A percentile compares a stretch with the other conserved stretches of the same genome.
Evolutionary conservation across 225 moss, liverwort and hornwort species (phyloP).

Genomic region (Thuidium tamariscinum): DNA sequence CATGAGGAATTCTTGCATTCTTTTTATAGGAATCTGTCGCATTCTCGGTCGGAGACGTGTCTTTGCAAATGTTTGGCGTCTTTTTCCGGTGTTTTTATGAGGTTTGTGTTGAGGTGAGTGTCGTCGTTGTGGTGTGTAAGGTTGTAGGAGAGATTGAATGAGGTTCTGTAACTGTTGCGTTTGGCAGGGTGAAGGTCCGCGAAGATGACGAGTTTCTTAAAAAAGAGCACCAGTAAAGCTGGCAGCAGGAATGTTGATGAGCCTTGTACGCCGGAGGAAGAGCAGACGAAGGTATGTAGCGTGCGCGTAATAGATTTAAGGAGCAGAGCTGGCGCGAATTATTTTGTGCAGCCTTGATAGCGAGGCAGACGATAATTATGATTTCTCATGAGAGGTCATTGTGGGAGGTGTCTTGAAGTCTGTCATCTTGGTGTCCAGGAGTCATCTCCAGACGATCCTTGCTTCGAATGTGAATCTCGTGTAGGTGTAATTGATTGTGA

Average conservation of each 20-base stretch:
- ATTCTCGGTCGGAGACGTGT: background rate
- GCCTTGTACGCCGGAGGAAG: constrained; percentile 24
- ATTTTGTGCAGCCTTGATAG: background rate
- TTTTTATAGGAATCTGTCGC: too few relatives aligned
- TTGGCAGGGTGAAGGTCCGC: background rate
- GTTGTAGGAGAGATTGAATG: background rate
- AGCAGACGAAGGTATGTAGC: constrained; percentile 19
- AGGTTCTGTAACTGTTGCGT: background rate
- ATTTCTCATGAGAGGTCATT: background rate
- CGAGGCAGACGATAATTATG: too few relatives aligned
- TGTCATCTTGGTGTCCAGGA: background rate
- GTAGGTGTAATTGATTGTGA: background rate
- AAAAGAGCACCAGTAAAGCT: constrained; percentile 28
- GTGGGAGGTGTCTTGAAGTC: background rate
- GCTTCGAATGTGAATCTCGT: too few relatives aligned
- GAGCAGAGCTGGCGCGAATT: background rate
- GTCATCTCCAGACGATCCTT: background rate
- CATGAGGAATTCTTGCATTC: background rate
- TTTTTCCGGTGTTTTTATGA: background rate
- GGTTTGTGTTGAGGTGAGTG: background rate
- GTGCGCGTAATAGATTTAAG: too few relatives aligned
- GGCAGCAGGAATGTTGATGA: constrained; percentile 23
- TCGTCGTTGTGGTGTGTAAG: too few relatives aligned
- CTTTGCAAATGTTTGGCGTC: background rate
- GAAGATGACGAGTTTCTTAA: constrained; percentile 30